Evolutionary conservation across 1,139 yeast species (phyloP), one percentile per base, ranked within the genome.

Genomic region (Zygosaccharomyces pseudobailii): DNA sequence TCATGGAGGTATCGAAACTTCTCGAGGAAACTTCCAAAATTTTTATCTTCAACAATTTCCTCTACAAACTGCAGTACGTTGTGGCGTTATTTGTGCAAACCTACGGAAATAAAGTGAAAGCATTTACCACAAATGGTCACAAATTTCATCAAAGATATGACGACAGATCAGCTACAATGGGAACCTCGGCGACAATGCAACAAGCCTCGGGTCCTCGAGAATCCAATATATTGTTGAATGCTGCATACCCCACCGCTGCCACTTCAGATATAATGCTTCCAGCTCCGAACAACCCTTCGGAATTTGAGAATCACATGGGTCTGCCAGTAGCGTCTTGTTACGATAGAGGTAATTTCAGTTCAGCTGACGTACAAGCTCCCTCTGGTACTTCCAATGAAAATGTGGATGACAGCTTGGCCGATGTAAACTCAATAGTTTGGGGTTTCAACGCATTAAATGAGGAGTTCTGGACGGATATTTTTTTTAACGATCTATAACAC

Each of bases 81-180:
- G 63, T 81, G 30, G 78, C 79, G 27, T 64, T 82, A 36, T 82
- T 80, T 53, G 71, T 78, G 23, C 84, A 80, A 55, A 80, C 85
- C 0, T 82, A 80, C 59, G 74, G 78, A 2, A 73, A 75, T 31
- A 84, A 80, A 59, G 73, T 78, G 7, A 73, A 45, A 17, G 50
- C 40, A 28, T 24, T 38, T 39, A n/a, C 33, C 19, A 5, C 33
- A n/a, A 30, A 30, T 30, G 33, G 33, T 19, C 33, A 30, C 6
- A 30, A 30, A 6, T 30, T 30, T 6, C 10, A 9, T n/a, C 33
- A 30, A 19, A 30, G 33, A n/a, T 30, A 10, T 19, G 10, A 30
- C 13, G 33, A 30, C 19, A 30, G 19, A 30, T n/a, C 5, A 4
- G 6, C 6, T 9, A 19, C 19, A n/a, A 19, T n/a, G 13, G 19